A percentile compares a stretch with the other conserved stretches of the same genome.
Conservation (phyloP, 1,284 basidiomycete species). For the Wallemia hederae region DNA sequence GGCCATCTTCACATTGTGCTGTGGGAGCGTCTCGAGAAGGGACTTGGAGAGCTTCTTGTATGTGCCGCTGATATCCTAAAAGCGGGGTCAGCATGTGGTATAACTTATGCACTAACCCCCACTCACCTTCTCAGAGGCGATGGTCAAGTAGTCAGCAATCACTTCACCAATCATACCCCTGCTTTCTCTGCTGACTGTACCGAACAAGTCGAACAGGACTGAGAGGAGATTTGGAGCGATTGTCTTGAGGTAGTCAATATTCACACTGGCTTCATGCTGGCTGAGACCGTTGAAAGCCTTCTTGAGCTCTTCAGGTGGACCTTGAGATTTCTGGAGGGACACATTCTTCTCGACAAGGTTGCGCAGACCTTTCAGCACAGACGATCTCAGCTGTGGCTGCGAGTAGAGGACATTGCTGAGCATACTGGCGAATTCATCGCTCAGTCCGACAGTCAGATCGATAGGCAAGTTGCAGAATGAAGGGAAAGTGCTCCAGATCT, state of each 20-base stretch:
- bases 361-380: constrained; percentile 53
- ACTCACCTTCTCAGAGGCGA: constrained; percentile 38
- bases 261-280: constrained; percentile 31
- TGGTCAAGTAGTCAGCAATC: constrained; percentile 54
- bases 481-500: constrained; percentile 49
- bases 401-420: constrained; percentile 69
- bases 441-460: constrained; percentile 39
- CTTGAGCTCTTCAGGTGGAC: constrained; percentile 20
- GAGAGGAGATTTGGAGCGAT: constrained; percentile 78
- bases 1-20: constrained; percentile 11
- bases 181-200: constrained; percentile 43
- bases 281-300: constrained; percentile 22
- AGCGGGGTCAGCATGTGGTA: neutral
- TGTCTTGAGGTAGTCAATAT: constrained; percentile 39
- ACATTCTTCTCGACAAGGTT: constrained; percentile 46
- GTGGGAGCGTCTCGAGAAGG: constrained; percentile 36
- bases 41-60: constrained; percentile 50
- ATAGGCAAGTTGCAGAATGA: constrained; percentile 45
- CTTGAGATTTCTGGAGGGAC: constrained; percentile 19
- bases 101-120: constrained; percentile 1
- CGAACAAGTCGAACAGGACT: constrained; percentile 89
- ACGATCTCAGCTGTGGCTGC: constrained; percentile 51
- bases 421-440: constrained; percentile 46
- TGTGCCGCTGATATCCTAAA: constrained; percentile 43
- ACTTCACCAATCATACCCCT: constrained; percentile 66